Percentiles rank a stretch among this genome's conserved stretches.
phyloP scores from a whole-genome alignment of 2,329 filamentous ascomycete species.

The Colletotrichum cuscutae region DNA sequence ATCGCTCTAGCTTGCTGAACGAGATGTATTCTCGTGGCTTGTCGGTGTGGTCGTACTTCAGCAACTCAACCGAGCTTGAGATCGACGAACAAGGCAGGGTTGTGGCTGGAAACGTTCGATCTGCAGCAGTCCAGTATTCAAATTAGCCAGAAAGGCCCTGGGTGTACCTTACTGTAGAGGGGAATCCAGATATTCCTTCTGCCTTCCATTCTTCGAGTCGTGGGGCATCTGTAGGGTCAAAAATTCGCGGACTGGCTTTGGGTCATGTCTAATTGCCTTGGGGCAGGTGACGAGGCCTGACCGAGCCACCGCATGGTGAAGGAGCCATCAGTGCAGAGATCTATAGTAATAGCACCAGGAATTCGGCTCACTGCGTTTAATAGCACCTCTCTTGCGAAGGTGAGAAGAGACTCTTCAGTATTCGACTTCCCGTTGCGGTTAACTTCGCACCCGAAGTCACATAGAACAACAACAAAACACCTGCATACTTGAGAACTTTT shows the following conservation, averaged over 20 bases:
- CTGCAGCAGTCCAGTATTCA: background rate
- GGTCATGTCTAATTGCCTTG: background rate
- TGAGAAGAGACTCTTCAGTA: background rate
- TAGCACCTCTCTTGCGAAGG: background rate
- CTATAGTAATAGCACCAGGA: background rate
- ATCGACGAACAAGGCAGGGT: background rate
- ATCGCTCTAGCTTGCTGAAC: background rate
- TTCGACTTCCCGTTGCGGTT: background rate
- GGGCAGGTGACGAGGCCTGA: background rate
- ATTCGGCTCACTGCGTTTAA: background rate
- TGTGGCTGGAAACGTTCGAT: background rate
- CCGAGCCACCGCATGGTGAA: background rate
- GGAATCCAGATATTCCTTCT: background rate
- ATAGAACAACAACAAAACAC: background rate
- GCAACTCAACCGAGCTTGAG: background rate
- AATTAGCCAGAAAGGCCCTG: background rate
- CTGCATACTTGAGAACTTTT: background rate
- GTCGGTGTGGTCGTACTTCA: background rate
- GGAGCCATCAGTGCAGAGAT: background rate
- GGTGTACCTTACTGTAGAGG: background rate
- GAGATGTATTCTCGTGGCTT: background rate
- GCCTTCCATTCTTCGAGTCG: background rate
- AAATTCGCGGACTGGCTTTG: background rate
- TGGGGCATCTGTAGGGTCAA: background rate
- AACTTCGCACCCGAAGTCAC: background rate